Conservation (phyloP, 2,329 filamentous ascomycete genomes). For the Beauveria sp. region DNA sequence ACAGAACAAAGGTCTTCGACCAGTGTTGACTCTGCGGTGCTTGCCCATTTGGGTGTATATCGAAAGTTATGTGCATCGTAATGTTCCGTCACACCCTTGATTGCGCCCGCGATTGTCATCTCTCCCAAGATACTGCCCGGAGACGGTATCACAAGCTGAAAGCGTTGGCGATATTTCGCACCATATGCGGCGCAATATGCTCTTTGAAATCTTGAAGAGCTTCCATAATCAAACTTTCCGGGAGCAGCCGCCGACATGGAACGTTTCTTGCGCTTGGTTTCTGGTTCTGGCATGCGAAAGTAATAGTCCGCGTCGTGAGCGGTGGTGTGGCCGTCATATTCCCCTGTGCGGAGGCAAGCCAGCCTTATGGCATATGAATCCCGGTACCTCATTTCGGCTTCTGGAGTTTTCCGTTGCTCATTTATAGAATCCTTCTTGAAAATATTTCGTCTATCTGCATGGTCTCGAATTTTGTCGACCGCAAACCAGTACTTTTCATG, state of each 20-base stretch:
- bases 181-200: not conserved
- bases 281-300: not conserved
- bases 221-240: not conserved
- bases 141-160: accelerated
- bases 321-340: not conserved
- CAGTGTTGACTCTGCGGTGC: not conserved
- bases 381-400: not conserved
- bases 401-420: accelerated
- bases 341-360: not conserved
- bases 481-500: not conserved
- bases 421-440: not conserved
- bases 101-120: not conserved
- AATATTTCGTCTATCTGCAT: accelerated
- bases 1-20: not conserved
- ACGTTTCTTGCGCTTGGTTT: not conserved
- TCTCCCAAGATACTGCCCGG: not conserved
- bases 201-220: not conserved
- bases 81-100: not conserved
- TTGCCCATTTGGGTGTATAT: not conserved
- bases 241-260: too few relatives aligned
- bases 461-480: not conserved
- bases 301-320: not conserved
- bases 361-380: not conserved
- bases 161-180: not conserved
- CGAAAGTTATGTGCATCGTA: not conserved